A percentile compares a stretch with the other conserved stretches of the same genome.
Conservation (phyloP, 257 asterid genomes). For the Fraxinus anomala region DNA sequence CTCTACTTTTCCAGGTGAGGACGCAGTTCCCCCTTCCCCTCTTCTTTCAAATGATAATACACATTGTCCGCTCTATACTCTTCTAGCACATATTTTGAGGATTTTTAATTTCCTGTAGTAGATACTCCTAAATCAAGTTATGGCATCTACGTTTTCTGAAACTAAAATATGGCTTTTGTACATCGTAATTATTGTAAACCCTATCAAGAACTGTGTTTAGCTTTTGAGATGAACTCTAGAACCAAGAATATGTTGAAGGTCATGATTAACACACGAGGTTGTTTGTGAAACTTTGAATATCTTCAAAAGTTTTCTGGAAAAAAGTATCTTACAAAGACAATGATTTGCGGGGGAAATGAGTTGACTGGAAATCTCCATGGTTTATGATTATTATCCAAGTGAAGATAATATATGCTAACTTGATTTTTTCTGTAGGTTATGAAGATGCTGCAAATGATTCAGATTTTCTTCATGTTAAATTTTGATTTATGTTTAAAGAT, state of each 20-base stretch:
- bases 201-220: too few species aligned
- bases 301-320: too few species aligned
- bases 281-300: too few species aligned
- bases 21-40: neutral
- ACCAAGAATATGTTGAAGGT: too few species aligned
- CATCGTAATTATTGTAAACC: too few species aligned
- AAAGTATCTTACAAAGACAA: neutral
- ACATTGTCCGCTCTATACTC: neutral
- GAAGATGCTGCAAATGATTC: neutral
- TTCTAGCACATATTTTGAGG: too few species aligned
- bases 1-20: slow-evolving; percentile 86
- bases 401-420: neutral
- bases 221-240: too few species aligned
- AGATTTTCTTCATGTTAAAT: neutral
- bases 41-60: neutral
- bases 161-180: too few species aligned
- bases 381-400: neutral
- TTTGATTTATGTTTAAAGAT: neutral
- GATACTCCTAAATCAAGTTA: too few species aligned
- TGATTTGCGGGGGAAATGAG: neutral
- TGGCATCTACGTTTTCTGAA: too few species aligned
- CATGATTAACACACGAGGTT: neutral
- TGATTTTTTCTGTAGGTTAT: neutral
- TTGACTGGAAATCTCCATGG: neutral
- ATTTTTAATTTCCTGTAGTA: neutral